phyloP scores from a whole-genome alignment of 352 stramenopile species.

The Phytophthora palmivora region DNA sequence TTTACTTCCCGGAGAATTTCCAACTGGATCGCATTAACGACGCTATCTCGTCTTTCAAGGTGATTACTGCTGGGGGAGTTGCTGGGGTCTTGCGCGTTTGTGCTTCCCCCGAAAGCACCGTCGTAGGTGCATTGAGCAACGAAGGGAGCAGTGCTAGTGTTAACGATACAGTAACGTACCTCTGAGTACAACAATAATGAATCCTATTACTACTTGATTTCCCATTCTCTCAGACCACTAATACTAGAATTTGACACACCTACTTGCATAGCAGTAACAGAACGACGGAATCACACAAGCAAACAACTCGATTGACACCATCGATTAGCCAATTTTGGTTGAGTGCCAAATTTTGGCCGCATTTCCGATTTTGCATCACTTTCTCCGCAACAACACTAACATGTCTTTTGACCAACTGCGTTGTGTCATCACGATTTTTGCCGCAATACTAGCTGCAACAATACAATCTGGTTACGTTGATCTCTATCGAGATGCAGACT shows the following conservation, averaged over 20 bases:
- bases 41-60: slow-evolving; percentile 20
- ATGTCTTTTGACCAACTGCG: no score
- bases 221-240: no score
- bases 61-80: slow-evolving; percentile 12
- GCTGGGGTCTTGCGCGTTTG: slow-evolving; percentile 1
- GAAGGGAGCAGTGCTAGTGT: not conserved
- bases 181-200: not conserved
- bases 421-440: slow-evolving; percentile 1
- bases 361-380: no score
- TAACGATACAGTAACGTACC: not conserved
- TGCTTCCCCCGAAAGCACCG: not conserved
- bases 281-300: no score
- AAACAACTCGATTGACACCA: no score
- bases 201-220: no score
- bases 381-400: no score
- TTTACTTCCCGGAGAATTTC: slow-evolving; percentile 18
- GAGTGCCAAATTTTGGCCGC: no score
- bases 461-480: slow-evolving; percentile 11
- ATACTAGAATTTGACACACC: no score
- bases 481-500: slow-evolving; percentile 15
- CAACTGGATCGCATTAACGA: slow-evolving; percentile 19
- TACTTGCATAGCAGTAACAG: no score
- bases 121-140: not conserved
- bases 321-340: no score
- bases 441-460: not conserved